Conservation (phyloP, 768 basidiomycete genomes). For the Mycena filopes region DNA sequence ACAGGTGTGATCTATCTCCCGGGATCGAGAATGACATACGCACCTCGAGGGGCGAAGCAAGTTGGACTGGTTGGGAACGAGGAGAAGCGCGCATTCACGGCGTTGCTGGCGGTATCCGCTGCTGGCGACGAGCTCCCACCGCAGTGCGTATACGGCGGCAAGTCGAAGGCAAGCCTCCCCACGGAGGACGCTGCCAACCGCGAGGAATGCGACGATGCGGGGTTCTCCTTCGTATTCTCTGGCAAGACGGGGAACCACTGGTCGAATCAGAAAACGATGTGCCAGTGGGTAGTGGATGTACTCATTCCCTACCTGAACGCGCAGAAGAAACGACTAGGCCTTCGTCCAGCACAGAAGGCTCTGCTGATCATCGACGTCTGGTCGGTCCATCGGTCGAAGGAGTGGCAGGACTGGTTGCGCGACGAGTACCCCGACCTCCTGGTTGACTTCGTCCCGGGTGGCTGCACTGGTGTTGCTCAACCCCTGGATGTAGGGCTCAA, state of each 20-base stretch:
- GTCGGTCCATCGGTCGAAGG: conserved; percentile 43
- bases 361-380: conserved; percentile 40
- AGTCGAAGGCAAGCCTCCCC: too few species aligned
- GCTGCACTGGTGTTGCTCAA: conserved; percentile 38
- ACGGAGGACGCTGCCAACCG: background rate
- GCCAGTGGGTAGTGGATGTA: conserved; percentile 30
- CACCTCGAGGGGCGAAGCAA: too few species aligned
- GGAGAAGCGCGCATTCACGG: too few species aligned
- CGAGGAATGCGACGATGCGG: conserved; percentile 24
- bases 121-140: too few species aligned
- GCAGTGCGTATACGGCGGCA: too few species aligned
- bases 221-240: conserved; percentile 30
- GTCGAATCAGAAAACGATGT: conserved; percentile 36
- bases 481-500: conserved; percentile 43
- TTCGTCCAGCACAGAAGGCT: conserved; percentile 26
- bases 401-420: conserved; percentile 41
- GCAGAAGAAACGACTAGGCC: conserved; percentile 1
- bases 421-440: conserved; percentile 36
- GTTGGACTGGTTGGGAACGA: too few species aligned
- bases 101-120: too few species aligned
- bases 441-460: conserved; percentile 37
- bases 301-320: conserved; percentile 29
- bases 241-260: too few species aligned
- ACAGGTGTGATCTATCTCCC: too few species aligned
- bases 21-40: too few species aligned